Percentiles rank a stretch among this genome's conserved stretches.
phyloP scores from a whole-genome alignment of 2,329 filamentous ascomycete species.

The Phialophora expanda region DNA sequence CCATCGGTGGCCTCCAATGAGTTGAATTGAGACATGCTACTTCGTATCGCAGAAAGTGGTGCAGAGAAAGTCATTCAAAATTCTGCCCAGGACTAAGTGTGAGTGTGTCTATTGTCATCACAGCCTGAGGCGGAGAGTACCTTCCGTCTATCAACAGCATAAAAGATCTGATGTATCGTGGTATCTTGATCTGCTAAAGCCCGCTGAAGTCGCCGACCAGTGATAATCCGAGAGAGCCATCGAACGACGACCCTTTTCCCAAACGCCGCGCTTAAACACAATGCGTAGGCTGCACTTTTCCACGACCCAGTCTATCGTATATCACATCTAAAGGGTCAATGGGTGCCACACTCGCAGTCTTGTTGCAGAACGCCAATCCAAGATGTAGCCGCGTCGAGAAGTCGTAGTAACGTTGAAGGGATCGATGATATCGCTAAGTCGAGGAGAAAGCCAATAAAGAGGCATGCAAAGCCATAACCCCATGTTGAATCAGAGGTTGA shows the following conservation, averaged over 20 bases:
- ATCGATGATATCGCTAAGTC: background rate
- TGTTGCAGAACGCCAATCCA: background rate
- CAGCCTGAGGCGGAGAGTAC: conserved; percentile 4
- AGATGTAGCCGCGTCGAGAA: background rate
- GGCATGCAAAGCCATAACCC: background rate
- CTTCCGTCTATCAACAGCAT: background rate
- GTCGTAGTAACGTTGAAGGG: background rate
- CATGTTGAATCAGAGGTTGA: conserved; percentile 26
- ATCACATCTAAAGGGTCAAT: background rate
- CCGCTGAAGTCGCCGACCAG: background rate
- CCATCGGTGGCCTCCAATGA: background rate
- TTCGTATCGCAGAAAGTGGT: too few species aligned
- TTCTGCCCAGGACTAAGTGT: background rate
- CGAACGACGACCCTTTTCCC: background rate
- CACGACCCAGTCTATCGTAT: conserved; percentile 6
- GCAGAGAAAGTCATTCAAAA: background rate
- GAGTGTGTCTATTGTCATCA: conserved; percentile 1
- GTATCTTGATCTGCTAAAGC: conserved; percentile 9
- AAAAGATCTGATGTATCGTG: conserved; percentile 24
- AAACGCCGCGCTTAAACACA: conserved; percentile 9
- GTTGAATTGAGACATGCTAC: background rate
- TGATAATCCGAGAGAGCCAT: background rate
- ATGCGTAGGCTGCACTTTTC: conserved; percentile 12
- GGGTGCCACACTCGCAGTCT: background rate
- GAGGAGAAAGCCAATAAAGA: background rate